These are phyloP conservation scores for Fragilaria crotonensis DNA, from an alignment of 108 stramenopile species.

Conservation along the genomic window DNA sequence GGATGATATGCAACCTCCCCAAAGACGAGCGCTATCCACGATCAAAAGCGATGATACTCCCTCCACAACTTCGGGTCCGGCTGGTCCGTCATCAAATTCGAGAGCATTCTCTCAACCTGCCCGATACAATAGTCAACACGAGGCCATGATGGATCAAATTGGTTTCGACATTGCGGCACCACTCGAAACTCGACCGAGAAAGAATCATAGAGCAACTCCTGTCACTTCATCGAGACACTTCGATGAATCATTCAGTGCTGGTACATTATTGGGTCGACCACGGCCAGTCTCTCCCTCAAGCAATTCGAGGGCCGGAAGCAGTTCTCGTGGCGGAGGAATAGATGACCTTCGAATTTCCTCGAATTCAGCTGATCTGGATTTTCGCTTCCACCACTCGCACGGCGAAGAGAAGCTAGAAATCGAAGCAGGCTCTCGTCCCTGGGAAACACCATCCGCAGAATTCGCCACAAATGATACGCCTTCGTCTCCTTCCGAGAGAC, in stretches of 20 bases:
- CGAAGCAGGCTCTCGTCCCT: neutral
- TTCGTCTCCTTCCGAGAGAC: too few species aligned
- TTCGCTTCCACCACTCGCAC: too few species aligned
- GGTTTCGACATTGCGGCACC: neutral
- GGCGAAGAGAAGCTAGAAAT: neutral
- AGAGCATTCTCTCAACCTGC: neutral
- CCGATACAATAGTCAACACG: neutral
- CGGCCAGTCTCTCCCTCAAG: neutral
- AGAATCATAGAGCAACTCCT: too few species aligned
- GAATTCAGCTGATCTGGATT: neutral
- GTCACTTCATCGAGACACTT: too few species aligned
- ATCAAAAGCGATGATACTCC: neutral
- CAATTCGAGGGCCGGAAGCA: neutral
- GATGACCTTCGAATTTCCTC: neutral
- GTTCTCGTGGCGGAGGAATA: neutral
- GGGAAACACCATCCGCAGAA: too few species aligned
- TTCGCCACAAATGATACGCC: too few species aligned
- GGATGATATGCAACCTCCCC: conserved; percentile 1
- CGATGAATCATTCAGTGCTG: too few species aligned
- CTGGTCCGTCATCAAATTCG: neutral
- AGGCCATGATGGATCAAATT: neutral
- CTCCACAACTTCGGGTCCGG: neutral
- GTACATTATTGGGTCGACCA: neutral
- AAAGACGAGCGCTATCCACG: neutral
- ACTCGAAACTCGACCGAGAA: neutral